Evolutionary conservation across 2,329 filamentous ascomycete genomes (phyloP).

Genomic region (Hypomyces rosellus): DNA sequence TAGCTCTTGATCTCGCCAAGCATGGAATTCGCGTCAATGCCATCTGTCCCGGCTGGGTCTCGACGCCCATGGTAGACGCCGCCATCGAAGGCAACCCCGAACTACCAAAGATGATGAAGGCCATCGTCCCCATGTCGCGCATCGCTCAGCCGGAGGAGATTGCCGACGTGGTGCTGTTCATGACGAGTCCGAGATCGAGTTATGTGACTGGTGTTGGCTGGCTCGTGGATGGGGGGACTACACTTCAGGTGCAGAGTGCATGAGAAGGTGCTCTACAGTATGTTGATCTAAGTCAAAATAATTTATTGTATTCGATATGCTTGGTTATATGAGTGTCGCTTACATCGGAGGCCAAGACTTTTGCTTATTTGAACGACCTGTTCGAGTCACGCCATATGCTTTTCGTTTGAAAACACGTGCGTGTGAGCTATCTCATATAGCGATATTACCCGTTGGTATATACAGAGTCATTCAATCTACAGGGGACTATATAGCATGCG

Average conservation of each 20-base stretch:
- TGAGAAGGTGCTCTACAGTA: no score
- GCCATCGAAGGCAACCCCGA: constrained; percentile 5
- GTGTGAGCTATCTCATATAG: no score
- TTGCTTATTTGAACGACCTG: no score
- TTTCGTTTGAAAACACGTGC: no score
- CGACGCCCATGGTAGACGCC: constrained; percentile 11
- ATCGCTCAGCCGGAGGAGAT: constrained; percentile 60
- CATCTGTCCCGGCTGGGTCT: constrained; percentile 18
- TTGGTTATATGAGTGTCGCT: not conserved
- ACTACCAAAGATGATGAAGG: constrained; percentile 3
- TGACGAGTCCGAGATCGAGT: constrained; percentile 28
- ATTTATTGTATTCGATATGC: no score
- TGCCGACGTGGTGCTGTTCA: constrained; percentile 64
- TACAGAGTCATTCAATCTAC: no score
- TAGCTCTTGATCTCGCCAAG: constrained; percentile 12
- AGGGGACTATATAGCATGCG: no score
- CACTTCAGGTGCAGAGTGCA: not conserved
- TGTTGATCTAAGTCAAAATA: no score
- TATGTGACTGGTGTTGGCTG: constrained; percentile 8
- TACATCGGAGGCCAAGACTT: not conserved
- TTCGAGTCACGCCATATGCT: no score
- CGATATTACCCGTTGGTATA: no score
- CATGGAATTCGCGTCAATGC: constrained; percentile 16
- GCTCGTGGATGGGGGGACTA: constrained; percentile 11
- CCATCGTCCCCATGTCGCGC: constrained; percentile 33